These are phyloP conservation scores for Talaromyces atroroseus DNA, from an alignment of 2,329 filamentous ascomycete species.

Conservation along the genomic window DNA sequence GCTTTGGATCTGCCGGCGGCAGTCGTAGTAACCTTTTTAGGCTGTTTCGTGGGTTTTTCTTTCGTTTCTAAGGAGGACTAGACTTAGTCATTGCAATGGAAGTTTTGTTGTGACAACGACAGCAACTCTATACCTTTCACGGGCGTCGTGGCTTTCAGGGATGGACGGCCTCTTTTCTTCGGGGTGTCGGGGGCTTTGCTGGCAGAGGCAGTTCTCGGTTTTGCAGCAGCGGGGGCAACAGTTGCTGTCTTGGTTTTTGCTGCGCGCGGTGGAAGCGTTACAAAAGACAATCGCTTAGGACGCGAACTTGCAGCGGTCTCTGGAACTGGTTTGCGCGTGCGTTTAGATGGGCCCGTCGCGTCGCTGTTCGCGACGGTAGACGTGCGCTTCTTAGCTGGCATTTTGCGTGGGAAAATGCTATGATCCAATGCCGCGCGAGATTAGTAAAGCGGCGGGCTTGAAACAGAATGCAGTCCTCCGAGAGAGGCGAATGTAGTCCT, in stretches of 20 bases:
- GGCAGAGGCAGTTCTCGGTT: not conserved
- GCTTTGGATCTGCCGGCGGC: not conserved
- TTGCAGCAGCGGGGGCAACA: not conserved
- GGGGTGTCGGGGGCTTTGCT: slow-evolving; percentile 1
- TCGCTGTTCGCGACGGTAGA: slow-evolving; percentile 19
- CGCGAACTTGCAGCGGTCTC: slow-evolving; percentile 12
- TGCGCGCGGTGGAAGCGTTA: slow-evolving; percentile 8
- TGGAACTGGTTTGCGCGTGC: slow-evolving; percentile 15
- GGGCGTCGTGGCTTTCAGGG: not conserved
- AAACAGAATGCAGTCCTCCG: not conserved
- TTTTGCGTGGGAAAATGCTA: not conserved
- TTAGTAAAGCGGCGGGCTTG: not conserved
- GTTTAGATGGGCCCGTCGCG: slow-evolving; percentile 21
- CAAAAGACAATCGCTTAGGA: slow-evolving; percentile 3
- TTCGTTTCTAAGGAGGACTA: not conserved
- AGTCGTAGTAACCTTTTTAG: not conserved
- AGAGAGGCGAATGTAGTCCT: not conserved
- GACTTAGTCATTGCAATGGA: not conserved
- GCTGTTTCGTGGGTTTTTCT: not conserved
- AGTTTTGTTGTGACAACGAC: not conserved
- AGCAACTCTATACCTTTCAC: slow-evolving; percentile 8
- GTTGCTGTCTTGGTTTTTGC: slow-evolving; percentile 8
- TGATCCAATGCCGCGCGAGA: not conserved
- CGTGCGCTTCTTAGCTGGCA: slow-evolving; percentile 25
- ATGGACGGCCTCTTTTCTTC: slow-evolving; percentile 13